Percentiles rank a stretch among this genome's conserved stretches.
phyloP scores from a whole-genome alignment of 306 rosid species.

The Quercus glauca region DNA sequence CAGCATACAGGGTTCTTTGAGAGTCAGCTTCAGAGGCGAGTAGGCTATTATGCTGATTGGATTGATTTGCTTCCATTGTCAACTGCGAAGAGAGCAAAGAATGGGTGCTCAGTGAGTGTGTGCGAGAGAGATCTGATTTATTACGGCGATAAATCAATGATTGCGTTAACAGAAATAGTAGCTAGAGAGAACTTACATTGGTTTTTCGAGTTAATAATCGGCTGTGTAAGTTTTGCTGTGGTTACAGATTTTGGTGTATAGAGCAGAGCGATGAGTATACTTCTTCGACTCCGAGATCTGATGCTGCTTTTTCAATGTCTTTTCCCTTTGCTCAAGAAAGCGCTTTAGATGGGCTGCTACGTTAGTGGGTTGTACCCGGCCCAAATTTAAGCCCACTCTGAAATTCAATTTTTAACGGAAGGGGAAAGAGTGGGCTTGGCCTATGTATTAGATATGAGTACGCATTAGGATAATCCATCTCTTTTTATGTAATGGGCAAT shows the following conservation, averaged over 20 bases:
- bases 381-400: background rate
- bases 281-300: background rate
- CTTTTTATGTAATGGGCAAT: no score
- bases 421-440: background rate
- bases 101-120: background rate
- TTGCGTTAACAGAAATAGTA: no score
- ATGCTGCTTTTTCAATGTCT: background rate
- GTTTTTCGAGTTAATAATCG: background rate
- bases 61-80: conserved; percentile 32
- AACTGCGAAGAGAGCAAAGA: conserved; percentile 5
- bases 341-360: background rate
- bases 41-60: conserved; percentile 7
- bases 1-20: conserved; percentile 62
- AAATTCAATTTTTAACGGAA: no score
- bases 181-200: no score
- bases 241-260: no score
- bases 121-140: no score
- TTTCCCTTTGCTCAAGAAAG: conserved; percentile 42
- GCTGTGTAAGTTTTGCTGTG: background rate
- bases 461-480: no score
- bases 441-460: background rate
- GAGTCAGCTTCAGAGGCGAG: conserved; percentile 36
- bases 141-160: no score
- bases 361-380: background rate
- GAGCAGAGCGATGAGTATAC: background rate